Evolutionary conservation across 169 alveolate genomes (phyloP).

Genomic region (Fabrea salina): DNA sequence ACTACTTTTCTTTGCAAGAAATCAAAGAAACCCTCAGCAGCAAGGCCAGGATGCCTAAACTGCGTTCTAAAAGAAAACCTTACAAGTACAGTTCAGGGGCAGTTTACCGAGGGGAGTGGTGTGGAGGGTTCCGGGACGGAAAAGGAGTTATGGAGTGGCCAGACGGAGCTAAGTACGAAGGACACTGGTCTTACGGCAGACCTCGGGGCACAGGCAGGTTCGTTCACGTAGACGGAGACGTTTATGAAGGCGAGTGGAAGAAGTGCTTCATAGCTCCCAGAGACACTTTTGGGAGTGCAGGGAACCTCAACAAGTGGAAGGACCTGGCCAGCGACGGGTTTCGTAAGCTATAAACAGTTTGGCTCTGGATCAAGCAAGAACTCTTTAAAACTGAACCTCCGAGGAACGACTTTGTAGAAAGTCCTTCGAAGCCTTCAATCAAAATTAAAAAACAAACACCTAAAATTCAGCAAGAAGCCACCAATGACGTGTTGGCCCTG

Average conservation of each 20-base stretch:
- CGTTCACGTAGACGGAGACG: conserved; percentile 62
- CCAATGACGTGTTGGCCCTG: background rate
- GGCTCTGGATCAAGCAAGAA: conserved; percentile 23
- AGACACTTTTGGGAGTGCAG: conserved; percentile 5
- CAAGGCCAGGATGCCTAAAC: background rate
- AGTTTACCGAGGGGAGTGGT: conserved; percentile 62
- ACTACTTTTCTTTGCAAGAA: background rate
- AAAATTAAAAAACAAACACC: background rate
- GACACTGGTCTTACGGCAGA: conserved; percentile 42
- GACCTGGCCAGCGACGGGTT: background rate
- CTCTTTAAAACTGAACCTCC: background rate
- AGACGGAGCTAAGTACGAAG: conserved; percentile 60
- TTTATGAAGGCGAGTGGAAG: conserved; percentile 60
- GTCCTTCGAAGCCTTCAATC: no score
- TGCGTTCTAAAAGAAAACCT: background rate
- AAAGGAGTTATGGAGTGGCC: conserved; percentile 47
- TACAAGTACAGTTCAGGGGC: conserved; percentile 51
- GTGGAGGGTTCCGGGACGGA: conserved; percentile 65
- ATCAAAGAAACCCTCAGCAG: background rate
- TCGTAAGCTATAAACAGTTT: background rate
- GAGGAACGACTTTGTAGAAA: no score
- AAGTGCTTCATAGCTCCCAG: background rate
- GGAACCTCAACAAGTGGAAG: conserved; percentile 9
- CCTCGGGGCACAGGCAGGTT: conserved; percentile 68
- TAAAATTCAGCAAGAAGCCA: no score